Base-by-base conservation (phyloP, 1,284 basidiomycete species). In the Volvariella surrecta region DNA sequence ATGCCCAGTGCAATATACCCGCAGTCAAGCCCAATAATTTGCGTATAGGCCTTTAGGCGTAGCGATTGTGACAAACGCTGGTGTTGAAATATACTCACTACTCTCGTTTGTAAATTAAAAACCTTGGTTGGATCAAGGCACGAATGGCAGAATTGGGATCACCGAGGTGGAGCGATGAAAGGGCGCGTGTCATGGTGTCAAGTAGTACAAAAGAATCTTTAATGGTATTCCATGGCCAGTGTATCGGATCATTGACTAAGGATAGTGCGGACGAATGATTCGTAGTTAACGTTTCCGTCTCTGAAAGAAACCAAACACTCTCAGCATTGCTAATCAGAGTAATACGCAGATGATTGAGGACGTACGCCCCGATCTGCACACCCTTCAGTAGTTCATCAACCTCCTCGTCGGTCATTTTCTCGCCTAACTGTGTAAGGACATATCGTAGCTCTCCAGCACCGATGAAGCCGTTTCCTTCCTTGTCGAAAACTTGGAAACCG, bases 401-500 rank as follows among this genome's bases (percentile, higher is more conserved):
- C 68, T 99, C 95, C 52, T 95, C 92, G 59, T 98, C 93, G 16
- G 82, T 71, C 86, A 99, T 91, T 75, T 98, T 96, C 75, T 98
- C 94, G 13, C 94, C 94, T 2, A 98, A 76, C 58, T 92, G 90
- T 11, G 94, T 98, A 35, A 98, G 76, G 32, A 97, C 92, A 62
- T 98, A 98, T 63, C 92, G 78, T 51, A 98, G 74, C 65, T 83
- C 82, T 41, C 93, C 93, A 19, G 87, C 91, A 43, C 92, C 92
- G 57, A 98, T 98, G 68, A 87, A 92, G 0, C 95, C 95, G 56
- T 96, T 96, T 35, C 91, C 92, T 50, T 96, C 93, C 68, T 97
- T 97, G 67, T 98, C 95, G 53, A 99, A 99, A 15, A 99, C 95
- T 59, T 98, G 94, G 78, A 99, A 99, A 7, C 94, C 96, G 45